Evolutionary conservation across 116 monocot genomes (phyloP).

Genomic region (Phalaenopsis hybrid): DNA sequence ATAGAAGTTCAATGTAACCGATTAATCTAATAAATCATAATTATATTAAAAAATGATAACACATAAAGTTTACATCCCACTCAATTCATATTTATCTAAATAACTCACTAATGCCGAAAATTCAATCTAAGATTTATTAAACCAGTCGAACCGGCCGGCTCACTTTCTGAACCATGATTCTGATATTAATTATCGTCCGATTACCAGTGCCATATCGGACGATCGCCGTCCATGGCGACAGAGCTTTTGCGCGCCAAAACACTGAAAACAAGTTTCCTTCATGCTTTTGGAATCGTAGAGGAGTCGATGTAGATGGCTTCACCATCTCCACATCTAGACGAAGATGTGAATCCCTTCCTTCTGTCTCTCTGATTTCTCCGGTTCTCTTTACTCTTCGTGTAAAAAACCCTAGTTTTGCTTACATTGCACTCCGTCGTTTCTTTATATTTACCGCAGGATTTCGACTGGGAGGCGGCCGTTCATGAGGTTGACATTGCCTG

Average conservation of each 20-base stretch:
- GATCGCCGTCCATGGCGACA: neutral
- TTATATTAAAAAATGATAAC: too few relatives aligned
- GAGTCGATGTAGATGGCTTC: conserved; percentile 6
- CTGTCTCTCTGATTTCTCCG: neutral
- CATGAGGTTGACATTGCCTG: conserved; percentile 81
- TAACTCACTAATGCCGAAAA: too few relatives aligned
- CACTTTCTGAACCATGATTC: too few relatives aligned
- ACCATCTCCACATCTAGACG: conserved; percentile 10
- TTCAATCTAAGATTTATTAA: too few relatives aligned
- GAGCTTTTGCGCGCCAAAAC: conserved; percentile 7
- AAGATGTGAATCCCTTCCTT: conserved; percentile 25
- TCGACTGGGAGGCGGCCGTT: conserved; percentile 98
- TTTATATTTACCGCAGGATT: conserved; percentile 38
- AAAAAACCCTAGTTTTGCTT: conserved; percentile 12
- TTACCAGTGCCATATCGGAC: too few relatives aligned
- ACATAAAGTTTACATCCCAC: too few relatives aligned
- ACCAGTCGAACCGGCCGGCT: too few relatives aligned
- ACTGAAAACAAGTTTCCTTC: neutral
- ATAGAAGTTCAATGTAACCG: too few relatives aligned
- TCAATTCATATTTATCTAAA: too few relatives aligned
- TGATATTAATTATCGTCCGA: too few relatives aligned
- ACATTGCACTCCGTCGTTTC: neutral
- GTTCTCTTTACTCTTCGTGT: neutral
- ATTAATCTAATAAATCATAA: too few relatives aligned
- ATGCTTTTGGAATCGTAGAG: neutral